A percentile compares a stretch with the other conserved stretches of the same genome.
These are phyloP conservation scores for Colletotrichum sp. DNA, from an alignment of 2,329 filamentous ascomycete genomes.

Conservation along the genomic window DNA sequence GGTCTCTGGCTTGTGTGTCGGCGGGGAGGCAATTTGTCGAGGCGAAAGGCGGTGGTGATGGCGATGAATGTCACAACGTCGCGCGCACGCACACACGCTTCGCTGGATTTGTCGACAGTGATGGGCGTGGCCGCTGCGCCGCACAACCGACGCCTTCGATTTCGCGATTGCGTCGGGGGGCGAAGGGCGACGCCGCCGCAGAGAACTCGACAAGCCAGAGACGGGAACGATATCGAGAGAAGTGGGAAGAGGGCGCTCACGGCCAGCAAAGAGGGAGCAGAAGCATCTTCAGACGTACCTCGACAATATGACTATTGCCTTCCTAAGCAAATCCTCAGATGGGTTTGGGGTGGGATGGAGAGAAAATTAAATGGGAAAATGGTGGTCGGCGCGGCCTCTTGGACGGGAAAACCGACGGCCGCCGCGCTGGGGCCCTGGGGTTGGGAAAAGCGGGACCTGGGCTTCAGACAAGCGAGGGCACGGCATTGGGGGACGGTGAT, in stretches of 20 bases:
- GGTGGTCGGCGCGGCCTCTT: not conserved
- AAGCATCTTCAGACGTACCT: conserved; percentile 65
- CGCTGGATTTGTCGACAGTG: not conserved
- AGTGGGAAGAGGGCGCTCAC: conserved; percentile 14
- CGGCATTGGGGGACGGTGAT: not conserved
- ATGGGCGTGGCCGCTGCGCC: not conserved
- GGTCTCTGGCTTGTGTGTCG: not conserved
- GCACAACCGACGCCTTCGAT: not conserved
- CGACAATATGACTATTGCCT: conserved; percentile 65
- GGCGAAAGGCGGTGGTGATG: not conserved
- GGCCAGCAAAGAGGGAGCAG: conserved; percentile 21
- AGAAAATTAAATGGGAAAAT: conserved; percentile 25
- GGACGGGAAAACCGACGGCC: not conserved
- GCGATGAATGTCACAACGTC: not conserved
- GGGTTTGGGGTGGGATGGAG: conserved; percentile 35
- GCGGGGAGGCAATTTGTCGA: not conserved
- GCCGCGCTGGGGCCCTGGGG: not conserved
- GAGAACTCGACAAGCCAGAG: not conserved
- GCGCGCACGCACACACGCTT: not conserved
- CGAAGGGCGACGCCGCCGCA: not conserved
- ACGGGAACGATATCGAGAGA: conserved; percentile 11
- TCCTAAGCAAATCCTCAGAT: conserved; percentile 68
- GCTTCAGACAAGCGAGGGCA: conserved; percentile 21
- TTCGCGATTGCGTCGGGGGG: conserved; percentile 8
- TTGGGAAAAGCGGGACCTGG: conserved; percentile 25